Conservation (phyloP, 106 monocot genomes). For the Phalaenopsis equestris region DNA sequence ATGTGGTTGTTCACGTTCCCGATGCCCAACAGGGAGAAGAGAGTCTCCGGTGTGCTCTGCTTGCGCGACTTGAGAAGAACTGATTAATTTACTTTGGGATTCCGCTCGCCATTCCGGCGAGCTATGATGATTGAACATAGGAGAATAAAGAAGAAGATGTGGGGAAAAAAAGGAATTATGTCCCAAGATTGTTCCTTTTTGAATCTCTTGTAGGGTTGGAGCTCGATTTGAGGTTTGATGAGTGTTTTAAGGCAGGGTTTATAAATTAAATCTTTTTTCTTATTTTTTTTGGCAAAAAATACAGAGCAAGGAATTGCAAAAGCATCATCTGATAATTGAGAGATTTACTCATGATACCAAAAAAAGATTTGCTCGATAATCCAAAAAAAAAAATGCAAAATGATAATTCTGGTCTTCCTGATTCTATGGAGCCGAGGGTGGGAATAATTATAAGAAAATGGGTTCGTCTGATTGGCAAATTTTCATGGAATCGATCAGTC, state of each 20-base stretch:
- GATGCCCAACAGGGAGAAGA: constrained; percentile 5
- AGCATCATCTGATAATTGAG: no score
- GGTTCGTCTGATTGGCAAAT: no score
- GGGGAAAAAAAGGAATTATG: background rate
- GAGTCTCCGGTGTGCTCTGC: constrained; percentile 4
- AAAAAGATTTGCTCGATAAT: no score
- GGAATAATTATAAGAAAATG: no score
- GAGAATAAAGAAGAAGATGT: background rate
- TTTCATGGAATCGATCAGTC: no score
- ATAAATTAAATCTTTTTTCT: no score
- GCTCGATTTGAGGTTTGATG: background rate
- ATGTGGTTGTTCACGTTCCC: constrained; percentile 14
- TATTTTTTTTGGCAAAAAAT: no score
- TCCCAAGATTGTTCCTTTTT: background rate
- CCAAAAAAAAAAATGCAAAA: no score
- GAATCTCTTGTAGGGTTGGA: background rate
- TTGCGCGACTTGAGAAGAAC: constrained; percentile 10
- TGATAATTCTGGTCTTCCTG: no score
- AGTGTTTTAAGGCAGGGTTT: background rate
- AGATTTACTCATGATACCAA: no score
- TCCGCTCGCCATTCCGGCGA: background rate
- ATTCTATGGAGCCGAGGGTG: no score
- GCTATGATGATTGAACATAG: background rate
- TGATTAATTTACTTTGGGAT: background rate
- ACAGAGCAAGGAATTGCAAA: no score